These are phyloP conservation scores for Fragosphaeria purpurea DNA, from an alignment of 2,329 filamentous ascomycete species.

Conservation along the genomic window DNA sequence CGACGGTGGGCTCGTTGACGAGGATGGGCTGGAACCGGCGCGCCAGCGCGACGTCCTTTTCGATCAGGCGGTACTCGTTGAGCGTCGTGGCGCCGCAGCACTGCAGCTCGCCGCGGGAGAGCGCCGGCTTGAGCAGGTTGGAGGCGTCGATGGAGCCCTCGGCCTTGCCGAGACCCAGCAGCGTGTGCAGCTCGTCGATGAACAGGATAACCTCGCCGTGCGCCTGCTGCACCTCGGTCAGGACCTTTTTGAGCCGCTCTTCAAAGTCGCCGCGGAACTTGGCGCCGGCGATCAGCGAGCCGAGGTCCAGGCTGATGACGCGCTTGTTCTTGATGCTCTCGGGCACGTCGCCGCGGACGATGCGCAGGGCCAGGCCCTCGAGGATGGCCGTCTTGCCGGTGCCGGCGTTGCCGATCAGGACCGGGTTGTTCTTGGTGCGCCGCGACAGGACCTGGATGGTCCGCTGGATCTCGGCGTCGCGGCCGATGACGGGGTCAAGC, in stretches of 20 bases:
- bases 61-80: conserved; percentile 84
- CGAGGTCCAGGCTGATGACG: conserved; percentile 79
- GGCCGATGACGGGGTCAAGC: conserved; percentile 88
- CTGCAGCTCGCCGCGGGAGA: conserved; percentile 88
- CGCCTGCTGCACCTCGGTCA: conserved; percentile 84
- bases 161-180: conserved; percentile 86
- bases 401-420: conserved; percentile 83
- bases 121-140: conserved; percentile 83
- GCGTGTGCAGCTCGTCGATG: conserved; percentile 85
- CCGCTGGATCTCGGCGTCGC: conserved; percentile 82
- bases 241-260: conserved; percentile 78
- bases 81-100: conserved; percentile 93
- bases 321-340: conserved; percentile 93
- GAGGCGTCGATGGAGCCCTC: conserved; percentile 96
- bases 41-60: conserved; percentile 90
- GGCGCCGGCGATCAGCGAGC: conserved; percentile 86
- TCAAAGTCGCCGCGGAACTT: conserved; percentile 97
- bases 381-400: conserved; percentile 92
- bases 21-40: conserved; percentile 88
- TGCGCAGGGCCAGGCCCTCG: conserved; percentile 81
- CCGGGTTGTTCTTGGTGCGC: conserved; percentile 91
- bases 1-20: conserved; percentile 83
- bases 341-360: conserved; percentile 85
- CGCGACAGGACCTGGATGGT: conserved; percentile 91
- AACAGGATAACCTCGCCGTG: conserved; percentile 88